Percentiles rank a stretch among this genome's conserved stretches.
phyloP scores from a whole-genome alignment of 768 basidiomycete genomes.

The Lactifluus rugatus region DNA sequence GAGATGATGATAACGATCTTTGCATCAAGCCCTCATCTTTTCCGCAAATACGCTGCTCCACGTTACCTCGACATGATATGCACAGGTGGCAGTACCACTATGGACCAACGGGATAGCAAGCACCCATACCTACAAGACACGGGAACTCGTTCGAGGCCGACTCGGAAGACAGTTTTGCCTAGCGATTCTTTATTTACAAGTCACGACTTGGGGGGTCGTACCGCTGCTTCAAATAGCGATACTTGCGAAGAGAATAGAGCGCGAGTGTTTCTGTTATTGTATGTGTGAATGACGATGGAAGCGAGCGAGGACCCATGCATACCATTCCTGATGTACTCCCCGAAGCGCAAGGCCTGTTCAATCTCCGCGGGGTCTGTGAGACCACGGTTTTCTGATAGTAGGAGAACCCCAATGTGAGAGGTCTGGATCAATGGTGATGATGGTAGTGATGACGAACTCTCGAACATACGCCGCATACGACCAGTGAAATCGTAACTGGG shows the following conservation, averaged over 20 bases:
- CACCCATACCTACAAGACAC: too few species aligned
- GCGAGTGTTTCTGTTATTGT: constrained; percentile 54
- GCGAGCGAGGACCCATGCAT: constrained; percentile 19
- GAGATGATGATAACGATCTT: too few species aligned
- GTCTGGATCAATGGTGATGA: not conserved
- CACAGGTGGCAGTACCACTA: too few species aligned
- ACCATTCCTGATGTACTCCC: constrained; percentile 85
- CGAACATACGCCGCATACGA: constrained; percentile 59
- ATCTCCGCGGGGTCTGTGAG: constrained; percentile 62
- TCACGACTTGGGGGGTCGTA: constrained; percentile 29
- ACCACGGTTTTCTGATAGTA: constrained; percentile 48
- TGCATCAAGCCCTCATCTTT: too few species aligned
- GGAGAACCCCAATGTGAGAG: not conserved
- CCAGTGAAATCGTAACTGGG: constrained; percentile 69
- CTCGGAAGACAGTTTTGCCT: too few species aligned
- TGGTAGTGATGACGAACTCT: constrained; percentile 51
- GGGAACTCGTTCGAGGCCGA: too few species aligned
- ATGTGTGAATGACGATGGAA: not conserved
- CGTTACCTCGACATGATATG: too few species aligned
- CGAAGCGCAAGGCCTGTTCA: constrained; percentile 62
- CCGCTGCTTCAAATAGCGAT: constrained; percentile 66
- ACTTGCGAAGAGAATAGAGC: constrained; percentile 73
- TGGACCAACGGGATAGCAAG: too few species aligned
- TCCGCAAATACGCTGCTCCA: too few species aligned
- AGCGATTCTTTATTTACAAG: too few species aligned